Evolutionary conservation across 352 stramenopile genomes (phyloP), one percentile per base, ranked within the genome.

Genomic region (Peronospora farinosa): DNA sequence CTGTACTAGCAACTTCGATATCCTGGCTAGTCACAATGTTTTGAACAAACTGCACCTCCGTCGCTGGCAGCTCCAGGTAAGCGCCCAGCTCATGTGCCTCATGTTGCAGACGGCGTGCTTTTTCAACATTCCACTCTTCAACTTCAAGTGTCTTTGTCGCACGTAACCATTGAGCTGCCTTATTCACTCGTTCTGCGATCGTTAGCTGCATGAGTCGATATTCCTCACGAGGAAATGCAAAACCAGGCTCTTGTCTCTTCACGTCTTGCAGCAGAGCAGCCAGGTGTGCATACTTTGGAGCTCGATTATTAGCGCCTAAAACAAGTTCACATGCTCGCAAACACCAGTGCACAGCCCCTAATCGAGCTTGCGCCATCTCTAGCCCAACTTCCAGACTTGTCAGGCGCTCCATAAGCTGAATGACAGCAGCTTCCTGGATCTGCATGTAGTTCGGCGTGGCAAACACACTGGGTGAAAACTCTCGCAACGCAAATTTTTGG

Each of bases 271-370:
- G 45, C 7, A 90, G 45, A 13, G 88, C 64, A 2, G 81, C 77
- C 45, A 92, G 43, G 23, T 92, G 77, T 1, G 81, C 69, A 36
- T 87, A 92, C 25, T 74, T 69, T 0, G 81, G 81, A 2, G 79
- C 62, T 7, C 57, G 53, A 7, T 69, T 57, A 43, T 49, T 54
- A 10, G 60, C 72, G 0, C 60, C 63, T 0, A 92, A 65, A 1
- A 89, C 77, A 15, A 89, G 63, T 33, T 67, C 51, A 41, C 78
- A 92, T 8, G 81, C 81, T 3, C 77, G 73, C 27, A 92, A 55
- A 36, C 76, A 89, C 81, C 81, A 92, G 39, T 92, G 81, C 27
- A 90, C 69, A 16, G 78, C 69, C 11, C 57, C 69, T 25, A 92
- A 50, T n/a, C 69, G 76, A 11, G 59, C 51, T 12, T 84, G 65